Evolutionary conservation across 192 early-diverging fungal genomes (phyloP).

Genomic region (Lobosporangium transversale): DNA sequence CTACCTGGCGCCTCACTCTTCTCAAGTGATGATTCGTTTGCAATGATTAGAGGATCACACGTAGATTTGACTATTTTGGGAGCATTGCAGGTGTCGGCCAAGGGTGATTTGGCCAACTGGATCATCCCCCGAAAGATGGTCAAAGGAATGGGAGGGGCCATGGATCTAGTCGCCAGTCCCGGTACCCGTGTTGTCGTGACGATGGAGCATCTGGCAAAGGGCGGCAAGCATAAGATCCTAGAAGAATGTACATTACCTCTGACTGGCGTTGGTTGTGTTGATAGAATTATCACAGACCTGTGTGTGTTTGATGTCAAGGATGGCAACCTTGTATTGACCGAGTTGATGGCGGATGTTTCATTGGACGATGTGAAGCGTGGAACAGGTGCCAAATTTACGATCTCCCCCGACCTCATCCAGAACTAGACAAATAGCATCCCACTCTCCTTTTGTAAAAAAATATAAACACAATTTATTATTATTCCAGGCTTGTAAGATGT

Average conservation of each 20-base stretch:
- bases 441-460: neutral
- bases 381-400: constrained; percentile 72
- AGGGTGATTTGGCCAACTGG: constrained; percentile 86
- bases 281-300: constrained; percentile 72
- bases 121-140: constrained; percentile 87
- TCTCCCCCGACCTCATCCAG: constrained; percentile 50
- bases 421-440: constrained; percentile 33
- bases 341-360: constrained; percentile 68
- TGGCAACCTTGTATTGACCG: constrained; percentile 68
- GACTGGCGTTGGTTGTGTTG: constrained; percentile 73
- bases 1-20: constrained; percentile 75
- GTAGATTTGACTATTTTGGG: constrained; percentile 79
- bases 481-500: no score
- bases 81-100: constrained; percentile 79
- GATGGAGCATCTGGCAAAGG: constrained; percentile 65
- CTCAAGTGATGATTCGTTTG: constrained; percentile 80
- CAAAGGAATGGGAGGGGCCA: constrained; percentile 87
- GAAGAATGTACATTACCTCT: constrained; percentile 75
- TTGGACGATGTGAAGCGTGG: constrained; percentile 71
- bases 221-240: constrained; percentile 79
- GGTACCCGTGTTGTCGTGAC: constrained; percentile 80
- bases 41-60: constrained; percentile 83
- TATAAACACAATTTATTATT: no score
- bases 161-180: constrained; percentile 79
- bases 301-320: constrained; percentile 75